Percentiles rank a stretch among this genome's conserved stretches.
phyloP scores from a whole-genome alignment of 2,329 filamentous ascomycete species.

The Penicillium sp. region DNA sequence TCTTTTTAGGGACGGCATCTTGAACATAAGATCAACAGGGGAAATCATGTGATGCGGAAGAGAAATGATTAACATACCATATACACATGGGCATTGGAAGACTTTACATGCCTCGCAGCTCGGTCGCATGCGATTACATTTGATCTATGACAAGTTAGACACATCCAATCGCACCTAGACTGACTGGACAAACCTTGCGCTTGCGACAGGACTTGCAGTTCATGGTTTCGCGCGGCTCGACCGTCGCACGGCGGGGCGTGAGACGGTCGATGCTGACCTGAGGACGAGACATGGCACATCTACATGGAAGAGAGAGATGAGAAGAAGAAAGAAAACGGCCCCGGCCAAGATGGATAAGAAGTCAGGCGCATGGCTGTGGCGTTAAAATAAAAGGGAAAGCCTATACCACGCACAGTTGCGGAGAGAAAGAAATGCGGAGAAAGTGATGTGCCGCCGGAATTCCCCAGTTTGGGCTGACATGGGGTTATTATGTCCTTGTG shows the following conservation, averaged over 20 bases:
- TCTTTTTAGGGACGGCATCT: constrained; percentile 80
- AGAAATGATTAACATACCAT: constrained; percentile 52
- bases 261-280: constrained; percentile 74
- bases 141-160: constrained; percentile 54
- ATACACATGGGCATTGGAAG: constrained; percentile 79
- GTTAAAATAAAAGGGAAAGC: background rate
- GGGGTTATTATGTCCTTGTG: background rate
- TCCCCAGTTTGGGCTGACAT: background rate
- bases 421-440: constrained; percentile 20
- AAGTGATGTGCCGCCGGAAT: constrained; percentile 13
- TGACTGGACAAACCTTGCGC: constrained; percentile 58
- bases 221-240: constrained; percentile 79
- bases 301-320: constrained; percentile 11
- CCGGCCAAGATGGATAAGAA: constrained; percentile 6
- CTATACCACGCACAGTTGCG: constrained; percentile 2
- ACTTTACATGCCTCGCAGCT: constrained; percentile 83
- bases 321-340: constrained; percentile 4
- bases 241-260: constrained; percentile 60
- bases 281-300: constrained; percentile 54
- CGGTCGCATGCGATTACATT: constrained; percentile 76
- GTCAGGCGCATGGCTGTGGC: constrained; percentile 9
- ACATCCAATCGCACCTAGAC: background rate
- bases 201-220: constrained; percentile 93
- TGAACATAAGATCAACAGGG: background rate
- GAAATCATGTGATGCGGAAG: constrained; percentile 29